phyloP scores from a whole-genome alignment of 2,329 filamentous ascomycete genomes.

The Aspergillus texensis region DNA sequence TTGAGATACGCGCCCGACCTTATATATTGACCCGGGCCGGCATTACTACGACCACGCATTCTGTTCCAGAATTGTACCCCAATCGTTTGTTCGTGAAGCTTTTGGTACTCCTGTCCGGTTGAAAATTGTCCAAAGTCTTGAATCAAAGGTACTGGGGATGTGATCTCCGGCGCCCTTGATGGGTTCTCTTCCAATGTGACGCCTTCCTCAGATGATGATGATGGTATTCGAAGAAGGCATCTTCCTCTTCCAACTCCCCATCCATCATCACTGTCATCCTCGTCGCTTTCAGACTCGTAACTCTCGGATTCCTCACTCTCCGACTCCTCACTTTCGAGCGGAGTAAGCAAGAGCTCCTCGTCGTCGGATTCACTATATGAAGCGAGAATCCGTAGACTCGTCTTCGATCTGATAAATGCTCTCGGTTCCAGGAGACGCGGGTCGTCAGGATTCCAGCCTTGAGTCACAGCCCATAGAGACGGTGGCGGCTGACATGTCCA shows the following conservation, averaged over 20 bases:
- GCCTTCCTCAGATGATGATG: not conserved
- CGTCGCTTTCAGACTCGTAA: not conserved
- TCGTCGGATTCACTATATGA: not conserved
- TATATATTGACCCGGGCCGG: not conserved
- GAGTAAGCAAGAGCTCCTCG: not conserved
- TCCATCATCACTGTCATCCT: not conserved
- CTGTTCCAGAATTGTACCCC: not conserved
- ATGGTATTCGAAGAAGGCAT: not conserved
- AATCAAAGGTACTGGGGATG: not conserved
- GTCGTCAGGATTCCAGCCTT: not conserved
- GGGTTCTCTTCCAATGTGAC: not conserved
- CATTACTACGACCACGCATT: not conserved
- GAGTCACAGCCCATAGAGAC: not conserved
- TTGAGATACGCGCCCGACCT: not conserved
- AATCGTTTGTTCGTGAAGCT: not conserved
- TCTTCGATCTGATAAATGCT: not conserved
- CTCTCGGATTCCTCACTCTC: not conserved
- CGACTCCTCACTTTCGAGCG: not conserved
- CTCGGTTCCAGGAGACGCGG: not conserved
- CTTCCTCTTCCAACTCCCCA: fast-evolving
- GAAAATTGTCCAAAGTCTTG: not conserved
- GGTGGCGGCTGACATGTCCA: conserved; percentile 1
- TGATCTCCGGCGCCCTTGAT: not conserved
- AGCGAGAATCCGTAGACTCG: not conserved
- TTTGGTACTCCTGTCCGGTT: not conserved